phyloP scores from a whole-genome alignment of 129 eudicot genomes.

The Rutidosis leptorrhynchoides region DNA sequence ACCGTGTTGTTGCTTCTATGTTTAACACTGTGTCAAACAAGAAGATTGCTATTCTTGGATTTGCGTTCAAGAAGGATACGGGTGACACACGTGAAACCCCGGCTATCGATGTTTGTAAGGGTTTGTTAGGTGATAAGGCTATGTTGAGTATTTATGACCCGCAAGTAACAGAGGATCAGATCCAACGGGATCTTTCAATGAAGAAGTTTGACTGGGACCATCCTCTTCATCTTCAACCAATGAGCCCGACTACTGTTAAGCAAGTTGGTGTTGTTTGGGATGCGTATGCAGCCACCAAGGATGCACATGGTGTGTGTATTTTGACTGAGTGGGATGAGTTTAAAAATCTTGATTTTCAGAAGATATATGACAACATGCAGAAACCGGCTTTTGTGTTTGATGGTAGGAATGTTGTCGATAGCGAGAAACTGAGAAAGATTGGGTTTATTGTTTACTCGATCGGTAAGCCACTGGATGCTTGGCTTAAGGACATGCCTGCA shows the following conservation, averaged over 20 bases:
- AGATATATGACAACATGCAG: constrained; percentile 79
- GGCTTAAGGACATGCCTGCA: constrained; percentile 94
- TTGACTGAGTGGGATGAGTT: constrained; percentile 93
- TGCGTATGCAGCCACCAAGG: constrained; percentile 81
- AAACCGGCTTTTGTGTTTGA: constrained; percentile 84
- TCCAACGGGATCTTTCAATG: constrained; percentile 77
- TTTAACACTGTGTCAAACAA: constrained; percentile 80
- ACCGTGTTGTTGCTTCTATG: constrained; percentile 93
- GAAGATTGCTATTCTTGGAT: constrained; percentile 80
- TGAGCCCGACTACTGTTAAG: constrained; percentile 82
- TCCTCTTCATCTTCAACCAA: constrained; percentile 91
- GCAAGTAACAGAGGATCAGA: constrained; percentile 88
- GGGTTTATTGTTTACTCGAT: constrained; percentile 89
- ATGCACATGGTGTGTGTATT: constrained; percentile 75
- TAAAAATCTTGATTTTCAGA: constrained; percentile 71
- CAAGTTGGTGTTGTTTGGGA: constrained; percentile 77
- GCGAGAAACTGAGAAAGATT: constrained; percentile 62
- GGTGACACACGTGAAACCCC: constrained; percentile 91
- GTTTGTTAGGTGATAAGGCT: constrained; percentile 82
- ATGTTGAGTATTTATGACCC: constrained; percentile 77
- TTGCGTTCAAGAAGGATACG: constrained; percentile 85
- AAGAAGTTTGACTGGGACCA: constrained; percentile 92
- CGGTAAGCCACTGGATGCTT: constrained; percentile 86
- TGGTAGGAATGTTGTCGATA: constrained; percentile 70
- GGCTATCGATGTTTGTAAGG: constrained; percentile 85